Conservation (phyloP, 169 alveolate genomes). For the Eimeria falciformis region DNA sequence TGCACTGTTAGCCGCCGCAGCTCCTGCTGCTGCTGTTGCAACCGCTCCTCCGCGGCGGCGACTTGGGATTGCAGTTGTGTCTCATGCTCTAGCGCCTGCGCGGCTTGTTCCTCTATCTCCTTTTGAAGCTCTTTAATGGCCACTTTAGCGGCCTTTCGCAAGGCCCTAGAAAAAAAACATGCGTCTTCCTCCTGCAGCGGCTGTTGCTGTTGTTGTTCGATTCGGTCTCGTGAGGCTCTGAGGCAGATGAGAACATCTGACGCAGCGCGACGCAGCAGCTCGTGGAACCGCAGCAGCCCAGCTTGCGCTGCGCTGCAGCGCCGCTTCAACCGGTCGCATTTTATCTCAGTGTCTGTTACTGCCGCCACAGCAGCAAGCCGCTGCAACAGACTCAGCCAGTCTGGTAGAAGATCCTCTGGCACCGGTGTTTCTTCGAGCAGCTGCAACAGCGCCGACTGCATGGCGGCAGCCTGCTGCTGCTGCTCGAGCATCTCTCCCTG, state of each 20-base stretch:
- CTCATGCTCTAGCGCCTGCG: background rate
- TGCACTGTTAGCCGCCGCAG: background rate
- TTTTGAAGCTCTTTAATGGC: conserved; percentile 1
- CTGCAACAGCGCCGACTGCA: conserved; percentile 20
- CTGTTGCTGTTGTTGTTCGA: background rate
- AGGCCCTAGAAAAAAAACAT: conserved; percentile 23
- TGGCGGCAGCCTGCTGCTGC: conserved; percentile 49
- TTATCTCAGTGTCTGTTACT: background rate
- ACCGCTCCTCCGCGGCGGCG: background rate
- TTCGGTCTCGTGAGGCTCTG: conserved; percentile 7
- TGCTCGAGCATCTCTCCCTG: conserved; percentile 66
- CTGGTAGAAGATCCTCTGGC: conserved; percentile 24
- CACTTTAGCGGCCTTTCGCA: conserved; percentile 29
- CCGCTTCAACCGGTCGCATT: background rate
- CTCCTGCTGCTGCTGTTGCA: conserved; percentile 42
- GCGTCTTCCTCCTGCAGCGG: conserved; percentile 41
- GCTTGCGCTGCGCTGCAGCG: background rate
- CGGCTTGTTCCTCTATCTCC: conserved; percentile 33
- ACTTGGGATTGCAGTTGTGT: background rate
- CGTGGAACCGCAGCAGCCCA: conserved; percentile 35
- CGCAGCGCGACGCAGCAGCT: conserved; percentile 55
- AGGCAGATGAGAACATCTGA: conserved; percentile 51
- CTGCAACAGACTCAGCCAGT: conserved; percentile 39
- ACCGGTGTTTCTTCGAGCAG: conserved; percentile 47
- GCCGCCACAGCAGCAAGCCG: conserved; percentile 6